Base-by-base conservation (phyloP, 1,284 basidiomycete genomes). In the Dichomitus squalens region DNA sequence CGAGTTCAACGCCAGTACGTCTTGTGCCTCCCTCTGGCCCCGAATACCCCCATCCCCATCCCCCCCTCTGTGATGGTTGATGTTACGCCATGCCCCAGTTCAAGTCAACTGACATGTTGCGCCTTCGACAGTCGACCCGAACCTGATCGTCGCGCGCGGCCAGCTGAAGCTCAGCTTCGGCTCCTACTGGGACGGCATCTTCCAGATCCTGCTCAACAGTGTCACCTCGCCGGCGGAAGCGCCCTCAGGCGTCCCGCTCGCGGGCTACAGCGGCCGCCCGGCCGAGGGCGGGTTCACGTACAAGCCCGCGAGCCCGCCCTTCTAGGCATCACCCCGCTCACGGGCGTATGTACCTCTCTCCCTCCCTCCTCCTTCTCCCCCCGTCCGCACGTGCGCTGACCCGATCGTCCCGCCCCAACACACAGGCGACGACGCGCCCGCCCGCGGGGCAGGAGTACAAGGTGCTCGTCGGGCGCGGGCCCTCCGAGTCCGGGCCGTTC, bases 1-100 rank as follows among this genome's bases (percentile, higher is more conserved):
- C 54, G 53, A 61, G 21, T 73, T 66, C 64, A 73, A 73, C 39
- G 69, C 72, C 20, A 73, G 55, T 57, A 23, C 29, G 55, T 57
- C 35, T 39, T n/a, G 33, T 18, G 6, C n/a, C 18, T 14, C 16
- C 8, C 16, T 21, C 7, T 31, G 9, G 31, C 7, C n/a, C n/a
- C n/a, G n/a, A n/a, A n/a, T n/a, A n/a, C n/a, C n/a, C n/a, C n/a
- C n/a, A n/a, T n/a, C n/a, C n/a, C n/a, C n/a, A n/a, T n/a, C n/a
- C n/a, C n/a, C n/a, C n/a, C n/a, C n/a, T n/a, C n/a, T n/a, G n/a
- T n/a, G n/a, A n/a, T n/a, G n/a, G n/a, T n/a, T n/a, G n/a, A n/a
- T n/a, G n/a, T n/a, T n/a, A n/a, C n/a, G n/a, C n/a, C n/a, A n/a
- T n/a, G n/a, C n/a, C n/a, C n/a, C n/a, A n/a, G n/a, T n/a, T n/a